These are phyloP conservation scores for Cardamine resedifolia DNA, from an alignment of 345 rosid genomes.

Conservation along the genomic window DNA sequence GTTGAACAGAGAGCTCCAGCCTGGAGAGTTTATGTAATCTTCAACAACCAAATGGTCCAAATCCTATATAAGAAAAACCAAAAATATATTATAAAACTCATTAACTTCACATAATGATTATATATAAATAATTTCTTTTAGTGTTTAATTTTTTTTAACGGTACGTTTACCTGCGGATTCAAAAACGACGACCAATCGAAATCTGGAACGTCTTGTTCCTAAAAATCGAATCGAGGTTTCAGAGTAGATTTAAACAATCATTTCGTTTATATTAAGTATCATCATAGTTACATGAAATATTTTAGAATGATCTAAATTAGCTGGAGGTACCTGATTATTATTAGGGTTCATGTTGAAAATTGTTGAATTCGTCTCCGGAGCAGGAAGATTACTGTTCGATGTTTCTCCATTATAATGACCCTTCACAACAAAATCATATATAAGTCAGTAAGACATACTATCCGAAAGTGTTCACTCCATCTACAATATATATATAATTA, in stretches of 20 bases:
- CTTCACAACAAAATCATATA: conserved; percentile 13
- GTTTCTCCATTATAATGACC: conserved; percentile 21
- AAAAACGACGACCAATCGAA: conserved; percentile 21
- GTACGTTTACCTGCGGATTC: conserved; percentile 22
- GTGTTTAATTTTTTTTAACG: not conserved
- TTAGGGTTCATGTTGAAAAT: conserved; percentile 2
- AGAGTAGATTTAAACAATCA: not conserved
- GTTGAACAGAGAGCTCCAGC: conserved; percentile 21
- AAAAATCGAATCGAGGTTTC: not conserved
- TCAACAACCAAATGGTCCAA: conserved; percentile 24
- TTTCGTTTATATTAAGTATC: not conserved
- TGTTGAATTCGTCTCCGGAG: conserved; percentile 8
- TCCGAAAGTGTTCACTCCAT: not conserved
- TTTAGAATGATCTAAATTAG: not conserved
- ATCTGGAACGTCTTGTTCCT: conserved; percentile 26
- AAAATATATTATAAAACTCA: not conserved
- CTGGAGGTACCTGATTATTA: conserved; percentile 29
- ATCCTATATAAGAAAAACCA: conserved; percentile 13
- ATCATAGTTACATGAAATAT: not conserved
- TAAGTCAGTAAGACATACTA: not conserved
- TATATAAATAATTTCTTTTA: not conserved
- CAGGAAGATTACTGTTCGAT: conserved; percentile 21
- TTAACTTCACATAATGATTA: not conserved
- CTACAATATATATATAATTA: not conserved
- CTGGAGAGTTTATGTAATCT: conserved; percentile 20